phyloP scores from a whole-genome alignment of 306 rosid species.

The Heteromeles arbutifolia region DNA sequence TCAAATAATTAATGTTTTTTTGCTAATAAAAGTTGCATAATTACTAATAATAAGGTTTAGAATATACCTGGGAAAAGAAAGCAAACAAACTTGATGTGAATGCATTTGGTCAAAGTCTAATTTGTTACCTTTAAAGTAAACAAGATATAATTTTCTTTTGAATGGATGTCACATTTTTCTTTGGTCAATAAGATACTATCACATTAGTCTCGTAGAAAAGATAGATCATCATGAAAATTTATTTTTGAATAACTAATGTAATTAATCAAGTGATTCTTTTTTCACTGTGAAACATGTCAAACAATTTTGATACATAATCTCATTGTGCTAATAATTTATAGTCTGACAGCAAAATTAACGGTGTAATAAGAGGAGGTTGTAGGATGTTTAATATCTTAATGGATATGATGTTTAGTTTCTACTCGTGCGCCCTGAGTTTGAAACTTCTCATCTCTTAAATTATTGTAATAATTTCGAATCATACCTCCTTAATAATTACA shows the following conservation, averaged over 20 bases:
- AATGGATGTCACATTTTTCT: neutral
- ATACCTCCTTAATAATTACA: too few species aligned
- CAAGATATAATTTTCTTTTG: neutral
- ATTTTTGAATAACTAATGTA: neutral
- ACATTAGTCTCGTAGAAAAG: neutral
- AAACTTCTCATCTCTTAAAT: too few species aligned
- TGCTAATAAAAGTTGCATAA: neutral
- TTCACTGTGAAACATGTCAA: neutral
- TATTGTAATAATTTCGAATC: too few species aligned
- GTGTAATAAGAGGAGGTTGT: neutral
- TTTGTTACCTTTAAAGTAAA: neutral
- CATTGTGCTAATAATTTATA: neutral
- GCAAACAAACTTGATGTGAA: neutral
- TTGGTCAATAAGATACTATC: neutral
- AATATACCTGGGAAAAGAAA: neutral
- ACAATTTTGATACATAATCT: too few species aligned
- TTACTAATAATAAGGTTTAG: neutral
- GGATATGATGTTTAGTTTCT: too few species aligned
- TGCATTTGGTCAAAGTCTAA: neutral
- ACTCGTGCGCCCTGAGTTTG: rapidly evolving
- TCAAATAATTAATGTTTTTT: neutral
- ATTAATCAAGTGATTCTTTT: neutral
- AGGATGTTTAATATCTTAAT: too few species aligned
- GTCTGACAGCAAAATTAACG: neutral
- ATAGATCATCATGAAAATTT: neutral